phyloP scores from a whole-genome alignment of 768 basidiomycete genomes.

The Tylopilus plumbeoviolaceoides region DNA sequence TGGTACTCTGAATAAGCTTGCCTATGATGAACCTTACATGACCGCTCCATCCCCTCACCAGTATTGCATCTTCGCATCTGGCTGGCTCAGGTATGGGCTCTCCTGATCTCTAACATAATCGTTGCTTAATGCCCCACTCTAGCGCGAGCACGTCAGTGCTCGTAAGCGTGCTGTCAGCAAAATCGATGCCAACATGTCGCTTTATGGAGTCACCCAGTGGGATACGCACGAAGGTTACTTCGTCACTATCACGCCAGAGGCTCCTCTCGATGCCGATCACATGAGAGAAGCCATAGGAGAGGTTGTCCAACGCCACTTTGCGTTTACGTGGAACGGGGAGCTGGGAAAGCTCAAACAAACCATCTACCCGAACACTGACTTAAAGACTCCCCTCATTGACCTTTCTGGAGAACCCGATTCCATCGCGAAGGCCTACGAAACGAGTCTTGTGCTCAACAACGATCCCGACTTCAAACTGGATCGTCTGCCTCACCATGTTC shows the following conservation, averaged over 20 bases:
- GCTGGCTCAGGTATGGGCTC: slow-evolving; percentile 28
- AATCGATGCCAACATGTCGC: slow-evolving; percentile 30
- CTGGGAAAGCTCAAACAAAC: slow-evolving; percentile 28
- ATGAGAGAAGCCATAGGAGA: slow-evolving; percentile 27
- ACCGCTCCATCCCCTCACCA: slow-evolving; percentile 25
- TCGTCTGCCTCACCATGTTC: slow-evolving; percentile 26
- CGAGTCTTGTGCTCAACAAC: slow-evolving; percentile 23
- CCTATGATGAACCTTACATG: slow-evolving; percentile 31
- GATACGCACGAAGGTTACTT: slow-evolving; percentile 29
- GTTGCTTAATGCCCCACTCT: not conserved
- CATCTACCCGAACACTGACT: slow-evolving; percentile 24
- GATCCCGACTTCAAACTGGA: slow-evolving; percentile 25
- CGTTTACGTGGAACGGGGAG: slow-evolving; percentile 29
- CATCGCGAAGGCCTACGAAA: slow-evolving; percentile 26
- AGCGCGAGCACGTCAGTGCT: slow-evolving; percentile 29
- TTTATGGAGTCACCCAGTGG: slow-evolving; percentile 32
- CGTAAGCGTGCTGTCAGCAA: slow-evolving; percentile 26
- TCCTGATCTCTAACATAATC: not conserved
- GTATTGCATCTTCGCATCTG: slow-evolving; percentile 31
- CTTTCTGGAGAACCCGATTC: slow-evolving; percentile 25
- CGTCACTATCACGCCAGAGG: slow-evolving; percentile 18
- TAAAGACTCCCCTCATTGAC: slow-evolving; percentile 22
- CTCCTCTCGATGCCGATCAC: slow-evolving; percentile 23
- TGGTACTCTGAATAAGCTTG: slow-evolving; percentile 24
- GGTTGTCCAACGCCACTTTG: slow-evolving; percentile 26